These are phyloP conservation scores for Baorangia bicolor DNA, from an alignment of 768 basidiomycete species.

Conservation along the genomic window DNA sequence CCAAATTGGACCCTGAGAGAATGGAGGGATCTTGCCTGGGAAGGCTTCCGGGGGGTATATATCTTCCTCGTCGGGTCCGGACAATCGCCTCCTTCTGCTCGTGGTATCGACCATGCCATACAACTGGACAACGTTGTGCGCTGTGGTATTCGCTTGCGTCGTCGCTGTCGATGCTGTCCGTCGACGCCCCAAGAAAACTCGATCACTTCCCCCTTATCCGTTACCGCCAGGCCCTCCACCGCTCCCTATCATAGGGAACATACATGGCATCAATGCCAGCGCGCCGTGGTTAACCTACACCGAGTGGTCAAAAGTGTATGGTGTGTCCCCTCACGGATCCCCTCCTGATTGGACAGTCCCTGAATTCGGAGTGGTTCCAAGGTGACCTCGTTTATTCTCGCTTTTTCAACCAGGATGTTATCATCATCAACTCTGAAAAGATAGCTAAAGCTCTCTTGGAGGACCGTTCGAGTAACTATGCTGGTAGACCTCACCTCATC, in stretches of 20 bases:
- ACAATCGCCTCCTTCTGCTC: neutral
- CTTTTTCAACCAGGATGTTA: conserved; percentile 10
- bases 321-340: neutral
- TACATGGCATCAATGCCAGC: conserved; percentile 2
- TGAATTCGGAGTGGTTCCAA: neutral
- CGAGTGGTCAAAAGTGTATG: conserved; percentile 11
- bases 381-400: conserved; percentile 15
- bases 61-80: neutral
- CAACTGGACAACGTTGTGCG: neutral
- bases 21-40: neutral
- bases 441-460: conserved; percentile 15
- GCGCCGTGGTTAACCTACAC: conserved; percentile 16
- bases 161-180: neutral
- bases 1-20: neutral
- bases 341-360: neutral
- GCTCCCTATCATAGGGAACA: conserved; percentile 18
- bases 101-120: neutral
- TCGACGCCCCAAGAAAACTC: neutral
- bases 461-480: conserved; percentile 20
- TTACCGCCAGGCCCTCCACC: conserved; percentile 14
- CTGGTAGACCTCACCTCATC: conserved; percentile 15
- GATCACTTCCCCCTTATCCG: neutral
- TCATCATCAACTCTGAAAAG: conserved; percentile 16
- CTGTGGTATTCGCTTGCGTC: neutral
- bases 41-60: neutral